phyloP scores from a whole-genome alignment of 1,284 basidiomycete species.

The Pascua sp. region DNA sequence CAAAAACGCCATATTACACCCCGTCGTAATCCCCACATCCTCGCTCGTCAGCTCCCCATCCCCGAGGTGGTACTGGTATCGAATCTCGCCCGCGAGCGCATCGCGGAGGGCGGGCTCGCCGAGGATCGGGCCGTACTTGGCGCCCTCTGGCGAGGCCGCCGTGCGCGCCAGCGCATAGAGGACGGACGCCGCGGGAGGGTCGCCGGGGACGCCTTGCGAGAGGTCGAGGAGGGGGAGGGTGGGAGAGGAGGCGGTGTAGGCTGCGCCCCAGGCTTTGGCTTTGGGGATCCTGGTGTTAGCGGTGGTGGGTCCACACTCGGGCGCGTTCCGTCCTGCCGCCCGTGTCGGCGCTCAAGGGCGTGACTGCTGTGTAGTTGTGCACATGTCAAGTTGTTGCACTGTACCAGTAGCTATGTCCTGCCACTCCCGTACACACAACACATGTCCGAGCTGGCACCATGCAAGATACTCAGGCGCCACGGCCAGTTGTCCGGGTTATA shows the following conservation, averaged over 20 bases:
- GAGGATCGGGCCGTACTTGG: slow-evolving; percentile 65
- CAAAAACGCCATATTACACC: slow-evolving; percentile 51
- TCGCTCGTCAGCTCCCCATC: slow-evolving; percentile 1
- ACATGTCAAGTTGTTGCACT: too few species aligned
- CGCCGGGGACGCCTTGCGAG: slow-evolving; percentile 67
- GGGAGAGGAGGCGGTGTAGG: slow-evolving; percentile 50
- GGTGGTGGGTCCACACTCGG: too few species aligned
- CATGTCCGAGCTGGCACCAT: too few species aligned
- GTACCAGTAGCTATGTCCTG: too few species aligned
- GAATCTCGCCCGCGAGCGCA: slow-evolving; percentile 65
- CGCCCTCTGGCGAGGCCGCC: slow-evolving; percentile 51
- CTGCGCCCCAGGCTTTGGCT: slow-evolving; percentile 63
- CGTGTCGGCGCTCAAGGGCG: too few species aligned
- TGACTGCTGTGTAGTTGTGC: too few species aligned
- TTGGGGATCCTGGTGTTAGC: slow-evolving; percentile 60
- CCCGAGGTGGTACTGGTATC: slow-evolving; percentile 56
- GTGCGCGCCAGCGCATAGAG: slow-evolving; percentile 56
- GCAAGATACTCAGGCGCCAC: slow-evolving; percentile 20
- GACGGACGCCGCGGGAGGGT: slow-evolving; percentile 59
- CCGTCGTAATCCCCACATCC: slow-evolving; percentile 38
- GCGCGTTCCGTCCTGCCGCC: too few species aligned
- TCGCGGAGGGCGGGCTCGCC: slow-evolving; percentile 62
- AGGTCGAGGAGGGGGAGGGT: slow-evolving; percentile 63
- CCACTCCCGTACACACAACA: too few species aligned
- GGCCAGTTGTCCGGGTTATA: too few species aligned